phyloP scores from a whole-genome alignment of 768 basidiomycete species.

The Trametopsis cervina region DNA sequence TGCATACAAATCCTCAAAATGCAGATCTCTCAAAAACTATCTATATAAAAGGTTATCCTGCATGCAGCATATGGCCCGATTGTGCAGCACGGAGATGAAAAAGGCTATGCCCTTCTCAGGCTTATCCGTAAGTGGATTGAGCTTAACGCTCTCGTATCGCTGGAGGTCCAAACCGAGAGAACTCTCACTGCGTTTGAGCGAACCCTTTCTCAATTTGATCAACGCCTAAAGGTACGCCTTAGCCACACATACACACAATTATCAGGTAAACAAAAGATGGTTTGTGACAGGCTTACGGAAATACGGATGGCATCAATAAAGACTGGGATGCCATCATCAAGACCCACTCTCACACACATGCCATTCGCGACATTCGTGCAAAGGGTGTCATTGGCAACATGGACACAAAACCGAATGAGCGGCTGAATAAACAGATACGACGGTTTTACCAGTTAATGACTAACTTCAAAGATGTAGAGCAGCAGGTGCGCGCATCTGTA shows the following conservation, averaged over 20 bases:
- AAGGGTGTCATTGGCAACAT: constrained; percentile 12
- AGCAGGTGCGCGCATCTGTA: constrained; percentile 5
- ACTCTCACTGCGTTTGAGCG: background rate
- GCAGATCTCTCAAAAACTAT: background rate
- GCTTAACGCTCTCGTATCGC: constrained; percentile 1
- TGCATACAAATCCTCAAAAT: background rate
- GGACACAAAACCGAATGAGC: constrained; percentile 12
- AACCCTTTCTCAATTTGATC: background rate
- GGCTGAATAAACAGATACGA: constrained; percentile 10
- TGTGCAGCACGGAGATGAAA: background rate
- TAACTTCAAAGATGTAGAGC: constrained; percentile 6
- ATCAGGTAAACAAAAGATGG: background rate
- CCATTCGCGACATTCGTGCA: constrained; percentile 4
- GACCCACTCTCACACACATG: constrained; percentile 10
- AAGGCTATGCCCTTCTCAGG: constrained; percentile 1
- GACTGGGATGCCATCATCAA: constrained; percentile 13
- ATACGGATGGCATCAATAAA: background rate
- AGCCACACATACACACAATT: background rate
- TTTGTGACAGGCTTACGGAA: background rate
- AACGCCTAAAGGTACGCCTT: background rate
- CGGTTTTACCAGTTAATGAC: constrained; percentile 2
- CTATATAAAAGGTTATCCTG: background rate
- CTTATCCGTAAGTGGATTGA: constrained; percentile 2
- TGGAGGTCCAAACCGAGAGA: constrained; percentile 7
- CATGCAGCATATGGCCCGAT: background rate